Evolutionary conservation across 495 filamentous ascomycete species (phyloP).

Genomic region (Neurospora africana): DNA sequence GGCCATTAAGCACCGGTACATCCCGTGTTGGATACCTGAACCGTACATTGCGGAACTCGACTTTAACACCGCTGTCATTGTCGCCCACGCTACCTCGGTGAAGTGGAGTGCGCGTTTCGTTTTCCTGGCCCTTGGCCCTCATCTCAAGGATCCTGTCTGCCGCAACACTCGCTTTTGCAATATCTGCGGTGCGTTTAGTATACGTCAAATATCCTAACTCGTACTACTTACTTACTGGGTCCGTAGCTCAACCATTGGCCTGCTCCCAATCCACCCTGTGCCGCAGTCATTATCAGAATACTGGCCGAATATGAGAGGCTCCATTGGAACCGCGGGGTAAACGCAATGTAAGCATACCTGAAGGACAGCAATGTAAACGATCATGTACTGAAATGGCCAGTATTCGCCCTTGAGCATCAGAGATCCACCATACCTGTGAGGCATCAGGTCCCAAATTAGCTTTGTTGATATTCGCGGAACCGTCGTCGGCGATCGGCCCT

Average conservation of each 20-base stretch:
- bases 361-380: conserved; percentile 38
- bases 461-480: neutral
- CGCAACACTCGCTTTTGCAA: conserved; percentile 47
- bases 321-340: neutral
- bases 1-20: conserved; percentile 36
- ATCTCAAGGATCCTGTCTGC: conserved; percentile 45
- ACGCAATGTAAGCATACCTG: conserved; percentile 22
- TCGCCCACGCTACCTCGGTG: conserved; percentile 22
- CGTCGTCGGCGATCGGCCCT: neutral
- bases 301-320: neutral
- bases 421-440: conserved; percentile 30
- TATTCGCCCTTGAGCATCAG: conserved; percentile 34
- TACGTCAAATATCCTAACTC: neutral
- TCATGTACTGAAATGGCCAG: conserved; percentile 36
- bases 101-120: conserved; percentile 18
- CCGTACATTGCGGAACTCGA: conserved; percentile 47
- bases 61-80: conserved; percentile 38
- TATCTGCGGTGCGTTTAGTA: conserved; percentile 26
- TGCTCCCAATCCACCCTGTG: conserved; percentile 29
- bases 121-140: conserved; percentile 19
- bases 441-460: neutral
- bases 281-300: neutral
- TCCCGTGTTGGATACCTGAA: conserved; percentile 51
- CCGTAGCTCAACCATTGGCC: conserved; percentile 38
- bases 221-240: conserved; percentile 31